Base-by-base conservation (phyloP, 345 rosid species). In the Hevea brasiliensis region DNA sequence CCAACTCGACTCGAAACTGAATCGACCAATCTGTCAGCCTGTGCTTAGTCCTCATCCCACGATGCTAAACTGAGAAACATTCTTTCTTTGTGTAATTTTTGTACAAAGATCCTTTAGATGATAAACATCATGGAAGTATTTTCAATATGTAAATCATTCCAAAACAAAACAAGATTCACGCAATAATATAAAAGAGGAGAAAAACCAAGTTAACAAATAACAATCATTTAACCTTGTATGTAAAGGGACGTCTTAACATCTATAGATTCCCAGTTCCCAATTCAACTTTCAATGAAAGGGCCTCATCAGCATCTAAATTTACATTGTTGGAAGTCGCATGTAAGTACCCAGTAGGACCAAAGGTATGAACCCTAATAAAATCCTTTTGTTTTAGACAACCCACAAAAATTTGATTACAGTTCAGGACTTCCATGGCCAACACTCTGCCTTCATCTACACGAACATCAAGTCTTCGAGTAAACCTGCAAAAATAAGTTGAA, bases 401-500 rank as follows among this genome's bases (percentile, higher is more conserved):
- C 35, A 10, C 35, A 75, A 71, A 45, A 56, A 66, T 60, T 60
- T 14, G 60, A 72, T 71, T 40, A 61, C 71, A 62, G 54, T 54
- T 54, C 50, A 26, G 21, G 63, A 65, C 79, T 68, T 79, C 75
- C 77, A 65, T 11, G 40, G 60, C 55, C 45, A 57, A 66, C 45
- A 53, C 74, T 29, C 21, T 57, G 51, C 42, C 76, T 72, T 55
- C 21, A 44, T 71, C 74, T 40, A 59, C 18, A 67, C 20, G 21
- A 67, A 65, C 67, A 44, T 18, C 47, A 37, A 2, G 42, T 41
- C 45, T 47, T 48, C 73, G 9, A 40, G 23, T 54, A 61, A 24
- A 68, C 59, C 78, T 77, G 73, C 23, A 12, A 41, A 58, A 44
- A 29, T 18, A 60, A 24, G 29, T 24, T n/a, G 5, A 8, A 17